These are phyloP conservation scores for Phytophthora podocarpi DNA, from an alignment of 352 stramenopile genomes.

Conservation along the genomic window DNA sequence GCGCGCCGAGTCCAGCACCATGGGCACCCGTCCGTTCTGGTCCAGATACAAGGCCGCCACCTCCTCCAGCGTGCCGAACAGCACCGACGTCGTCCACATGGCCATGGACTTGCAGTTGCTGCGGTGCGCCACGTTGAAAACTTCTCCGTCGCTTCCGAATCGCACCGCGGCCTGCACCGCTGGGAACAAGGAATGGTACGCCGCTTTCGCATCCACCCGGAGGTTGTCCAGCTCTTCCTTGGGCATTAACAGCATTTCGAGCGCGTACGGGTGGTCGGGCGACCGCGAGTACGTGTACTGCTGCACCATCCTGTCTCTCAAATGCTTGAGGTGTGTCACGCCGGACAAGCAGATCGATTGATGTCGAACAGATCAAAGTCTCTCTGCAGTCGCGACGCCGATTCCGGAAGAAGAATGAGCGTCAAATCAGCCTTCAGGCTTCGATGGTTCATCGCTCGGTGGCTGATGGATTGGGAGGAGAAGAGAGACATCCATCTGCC, in stretches of 20 bases:
- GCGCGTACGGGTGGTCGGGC: conserved; percentile 53
- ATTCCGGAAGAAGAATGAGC: conserved; percentile 26
- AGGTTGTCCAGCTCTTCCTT: conserved; percentile 40
- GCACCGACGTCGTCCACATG: conserved; percentile 60
- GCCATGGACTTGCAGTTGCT: conserved; percentile 51
- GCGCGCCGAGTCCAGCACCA: conserved; percentile 52
- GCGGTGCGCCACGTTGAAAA: conserved; percentile 42
- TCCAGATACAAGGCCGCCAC: conserved; percentile 64
- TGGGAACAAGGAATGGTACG: conserved; percentile 48
- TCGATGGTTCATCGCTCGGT: conserved; percentile 9
- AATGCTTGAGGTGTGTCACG: conserved; percentile 4
- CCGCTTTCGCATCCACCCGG: conserved; percentile 27
- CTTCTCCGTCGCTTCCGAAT: conserved; percentile 40
- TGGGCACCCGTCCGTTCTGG: conserved; percentile 44
- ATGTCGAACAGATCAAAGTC: too few relatives aligned
- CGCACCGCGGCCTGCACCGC: conserved; percentile 41
- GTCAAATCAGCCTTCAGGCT: conserved; percentile 3
- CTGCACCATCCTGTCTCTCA: conserved; percentile 28
- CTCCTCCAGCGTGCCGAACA: conserved; percentile 66
- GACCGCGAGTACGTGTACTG: conserved; percentile 54
- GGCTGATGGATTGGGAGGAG: conserved; percentile 20
- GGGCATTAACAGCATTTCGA: conserved; percentile 49
- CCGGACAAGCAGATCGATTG: too few relatives aligned
- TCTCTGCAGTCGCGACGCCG: conserved; percentile 16
- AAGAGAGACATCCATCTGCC: conserved; percentile 16